Percentiles rank a stretch among this genome's conserved stretches.
phyloP scores from a whole-genome alignment of 2,329 filamentous ascomycete species.

The Pestalotiopsis sp. region DNA sequence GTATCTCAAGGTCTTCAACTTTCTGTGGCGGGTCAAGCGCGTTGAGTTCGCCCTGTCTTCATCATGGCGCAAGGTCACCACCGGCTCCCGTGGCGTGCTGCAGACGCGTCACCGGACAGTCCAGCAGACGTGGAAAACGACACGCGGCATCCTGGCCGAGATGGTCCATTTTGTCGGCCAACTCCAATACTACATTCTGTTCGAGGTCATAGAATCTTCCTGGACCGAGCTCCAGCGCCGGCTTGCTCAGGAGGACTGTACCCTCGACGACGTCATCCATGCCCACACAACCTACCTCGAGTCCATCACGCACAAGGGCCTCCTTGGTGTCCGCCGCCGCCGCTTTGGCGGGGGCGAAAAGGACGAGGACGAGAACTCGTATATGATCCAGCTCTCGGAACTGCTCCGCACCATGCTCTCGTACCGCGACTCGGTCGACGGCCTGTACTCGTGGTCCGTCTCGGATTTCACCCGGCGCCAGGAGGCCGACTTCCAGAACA shows the following conservation, averaged over 20 bases:
- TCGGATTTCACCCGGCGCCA: slow-evolving; percentile 93
- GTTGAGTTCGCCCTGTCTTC: slow-evolving; percentile 92
- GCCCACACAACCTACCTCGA: slow-evolving; percentile 91
- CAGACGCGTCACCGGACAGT: slow-evolving; percentile 72
- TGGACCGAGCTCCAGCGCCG: slow-evolving; percentile 89
- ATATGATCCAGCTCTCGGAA: slow-evolving; percentile 89
- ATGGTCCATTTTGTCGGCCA: slow-evolving; percentile 99
- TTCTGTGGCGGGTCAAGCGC: slow-evolving; percentile 96
- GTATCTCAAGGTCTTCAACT: slow-evolving; percentile 99
- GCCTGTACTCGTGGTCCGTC: slow-evolving; percentile 91
- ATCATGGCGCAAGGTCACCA: slow-evolving; percentile 96
- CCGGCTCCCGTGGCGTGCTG: slow-evolving; percentile 88
- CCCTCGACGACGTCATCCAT: slow-evolving; percentile 90
- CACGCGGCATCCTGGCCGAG: slow-evolving; percentile 85
- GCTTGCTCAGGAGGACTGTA: slow-evolving; percentile 83
- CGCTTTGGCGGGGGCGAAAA: slow-evolving; percentile 47
- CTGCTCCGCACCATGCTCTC: slow-evolving; percentile 91
- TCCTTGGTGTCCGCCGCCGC: slow-evolving; percentile 73
- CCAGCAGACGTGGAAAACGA: slow-evolving; percentile 83
- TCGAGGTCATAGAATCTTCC: slow-evolving; percentile 95
- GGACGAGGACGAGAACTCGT: slow-evolving; percentile 72
- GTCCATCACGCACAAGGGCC: slow-evolving; percentile 92
- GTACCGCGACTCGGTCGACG: slow-evolving; percentile 92
- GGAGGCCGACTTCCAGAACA: slow-evolving; percentile 68
- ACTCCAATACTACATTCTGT: slow-evolving; percentile 97